These are phyloP conservation scores for Rhodotorula sp. DNA, from an alignment of 1,284 basidiomycete species.

Conservation along the genomic window DNA sequence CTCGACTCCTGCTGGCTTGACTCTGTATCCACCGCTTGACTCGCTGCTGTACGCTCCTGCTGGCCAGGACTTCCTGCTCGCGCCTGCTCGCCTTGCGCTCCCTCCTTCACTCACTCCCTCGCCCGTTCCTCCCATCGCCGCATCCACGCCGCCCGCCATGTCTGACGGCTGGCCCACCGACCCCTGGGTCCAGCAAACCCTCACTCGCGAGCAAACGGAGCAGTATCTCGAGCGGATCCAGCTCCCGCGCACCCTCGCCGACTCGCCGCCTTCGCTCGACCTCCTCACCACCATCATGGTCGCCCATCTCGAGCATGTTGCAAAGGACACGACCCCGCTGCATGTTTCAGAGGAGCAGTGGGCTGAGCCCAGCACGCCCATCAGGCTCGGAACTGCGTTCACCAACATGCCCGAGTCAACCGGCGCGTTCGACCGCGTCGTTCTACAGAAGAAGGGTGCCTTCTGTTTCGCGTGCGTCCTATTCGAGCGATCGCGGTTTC, in stretches of 20 bases:
- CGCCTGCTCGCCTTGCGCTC: not conserved
- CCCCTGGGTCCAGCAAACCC: conserved; percentile 1
- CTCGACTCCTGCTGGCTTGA: not conserved
- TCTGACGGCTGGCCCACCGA: conserved; percentile 5
- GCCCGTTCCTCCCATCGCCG: not conserved
- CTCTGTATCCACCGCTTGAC: not conserved
- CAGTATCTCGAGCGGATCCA: conserved; percentile 16
- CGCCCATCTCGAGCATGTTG: conserved; percentile 28
- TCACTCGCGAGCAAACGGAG: not conserved
- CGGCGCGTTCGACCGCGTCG: conserved; percentile 26
- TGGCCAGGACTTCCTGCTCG: not conserved
- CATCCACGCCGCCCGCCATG: not conserved
- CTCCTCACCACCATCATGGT: conserved; percentile 19
- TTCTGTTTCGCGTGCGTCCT: conserved; percentile 31
- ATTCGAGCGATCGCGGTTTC: not conserved
- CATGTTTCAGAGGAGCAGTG: conserved; percentile 32
- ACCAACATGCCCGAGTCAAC: conserved; percentile 26
- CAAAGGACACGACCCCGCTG: conserved; percentile 35
- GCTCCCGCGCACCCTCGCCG: not conserved
- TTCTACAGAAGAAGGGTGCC: conserved; percentile 24
- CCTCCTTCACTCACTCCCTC: not conserved
- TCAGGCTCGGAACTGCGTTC: conserved; percentile 15
- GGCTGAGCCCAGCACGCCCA: conserved; percentile 6
- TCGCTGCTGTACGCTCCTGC: not conserved
- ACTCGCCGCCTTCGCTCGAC: conserved; percentile 7